phyloP scores from a whole-genome alignment of 345 rosid species.

The Raphanus raphanistrum region DNA sequence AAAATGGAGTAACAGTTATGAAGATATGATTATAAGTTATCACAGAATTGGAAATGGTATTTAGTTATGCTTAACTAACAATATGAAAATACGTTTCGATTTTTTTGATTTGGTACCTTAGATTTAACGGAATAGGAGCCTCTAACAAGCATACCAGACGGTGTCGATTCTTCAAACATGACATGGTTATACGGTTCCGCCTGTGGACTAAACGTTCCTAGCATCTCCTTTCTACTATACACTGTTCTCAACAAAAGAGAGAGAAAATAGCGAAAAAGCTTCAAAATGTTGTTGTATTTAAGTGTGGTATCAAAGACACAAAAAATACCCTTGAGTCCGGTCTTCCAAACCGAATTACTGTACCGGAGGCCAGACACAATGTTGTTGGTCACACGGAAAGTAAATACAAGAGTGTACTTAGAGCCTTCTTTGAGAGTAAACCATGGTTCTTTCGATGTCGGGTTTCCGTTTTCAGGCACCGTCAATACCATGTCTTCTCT shows the following conservation, averaged over 20 bases:
- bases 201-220: conserved; percentile 93
- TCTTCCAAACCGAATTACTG: conserved; percentile 79
- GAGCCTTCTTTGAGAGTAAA: conserved; percentile 90
- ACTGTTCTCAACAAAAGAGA: conserved; percentile 42
- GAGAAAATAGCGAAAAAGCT: neutral
- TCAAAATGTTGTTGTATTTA: neutral
- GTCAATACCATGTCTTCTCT: conserved; percentile 72
- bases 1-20: neutral
- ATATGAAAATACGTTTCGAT: neutral
- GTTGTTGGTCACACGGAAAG: conserved; percentile 42
- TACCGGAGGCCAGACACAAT: conserved; percentile 77
- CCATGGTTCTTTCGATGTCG: conserved; percentile 63
- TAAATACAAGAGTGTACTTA: conserved; percentile 58
- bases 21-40: neutral
- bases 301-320: neutral
- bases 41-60: neutral
- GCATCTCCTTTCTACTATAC: conserved; percentile 80
- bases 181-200: conserved; percentile 69
- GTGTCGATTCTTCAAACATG: conserved; percentile 80
- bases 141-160: conserved; percentile 83
- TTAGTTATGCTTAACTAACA: too few species aligned
- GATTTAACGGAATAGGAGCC: conserved; percentile 81
- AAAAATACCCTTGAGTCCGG: conserved; percentile 61
- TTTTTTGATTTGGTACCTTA: conserved; percentile 45
- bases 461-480: conserved; percentile 63